Evolutionary conservation across 176 grass and related monocot genomes (phyloP), one percentile per base, ranked within the genome.

Genomic region (Otatea glauca): DNA sequence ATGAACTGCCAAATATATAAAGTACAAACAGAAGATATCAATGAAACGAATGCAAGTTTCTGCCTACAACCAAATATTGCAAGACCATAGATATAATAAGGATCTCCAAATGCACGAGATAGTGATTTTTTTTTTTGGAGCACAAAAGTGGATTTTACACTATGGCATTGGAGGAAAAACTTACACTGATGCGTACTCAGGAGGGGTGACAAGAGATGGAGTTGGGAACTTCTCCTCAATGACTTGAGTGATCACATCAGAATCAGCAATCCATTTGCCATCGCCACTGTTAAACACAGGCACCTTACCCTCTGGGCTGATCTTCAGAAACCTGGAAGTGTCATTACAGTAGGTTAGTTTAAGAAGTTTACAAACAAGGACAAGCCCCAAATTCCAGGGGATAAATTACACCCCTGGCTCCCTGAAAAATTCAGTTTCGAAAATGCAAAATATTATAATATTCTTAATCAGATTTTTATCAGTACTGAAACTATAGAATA

Each of bases 301-400:
- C 14, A 97, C 95, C 89, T 94, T 97, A 17, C 95, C 95, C 62
- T 91, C 89, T 23, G 95, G 95, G 68, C 65, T 97, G 38, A 97
- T 90, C 88, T 89, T 79, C 61, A 94, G 72, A 85, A 97, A 94
- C 95, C 92, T 97, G 74, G 50, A 75, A 61, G 3, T 70, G 4
- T 64, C 24, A 81, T 34, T 76, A 85, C 12, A 68, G 2, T 70
- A 42, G 3, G 9, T 80, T 3, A 49, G 14, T 61, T 53, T 59
- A 70, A 70, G 29, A 79, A 61, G 5, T 39, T 37, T 32, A 39
- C 21, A 69, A 70, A 65, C 7, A 74, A 18, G 12, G 6, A 1
- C 27, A 86, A 69, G 29, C 25, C 9, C 18, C 37, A 85, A 39
- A 54, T 12, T 25, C 9, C 53, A 59, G 15, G 16, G 9, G 15